A percentile compares a stretch with the other conserved stretches of the same genome.
Conservation (phyloP, 257 asterid genomes). For the Paraleonurus japonicus region DNA sequence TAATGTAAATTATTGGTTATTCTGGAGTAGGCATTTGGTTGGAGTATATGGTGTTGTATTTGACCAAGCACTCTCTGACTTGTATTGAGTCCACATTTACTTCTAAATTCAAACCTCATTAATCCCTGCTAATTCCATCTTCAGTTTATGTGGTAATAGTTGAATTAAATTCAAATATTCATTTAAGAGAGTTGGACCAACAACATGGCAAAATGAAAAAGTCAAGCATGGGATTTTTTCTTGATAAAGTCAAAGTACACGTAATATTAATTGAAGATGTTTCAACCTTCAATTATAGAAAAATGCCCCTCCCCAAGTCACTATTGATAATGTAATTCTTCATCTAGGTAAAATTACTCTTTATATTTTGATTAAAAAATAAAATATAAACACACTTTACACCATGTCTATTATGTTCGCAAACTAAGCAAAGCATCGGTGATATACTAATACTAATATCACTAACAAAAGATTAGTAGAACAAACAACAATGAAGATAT, state of each 20-base stretch:
- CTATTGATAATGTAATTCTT: too few relatives aligned
- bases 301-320: too few relatives aligned
- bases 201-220: neutral
- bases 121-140: neutral
- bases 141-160: slow-evolving; percentile 3
- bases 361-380: too few relatives aligned
- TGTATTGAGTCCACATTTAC: neutral
- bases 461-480: too few relatives aligned
- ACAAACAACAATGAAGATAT: too few relatives aligned
- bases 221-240: slow-evolving; percentile 9
- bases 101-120: slow-evolving; percentile 23
- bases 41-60: neutral
- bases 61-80: neutral
- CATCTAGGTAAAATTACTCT: too few relatives aligned
- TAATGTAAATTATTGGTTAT: neutral
- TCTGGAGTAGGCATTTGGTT: neutral
- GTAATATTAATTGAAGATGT: neutral
- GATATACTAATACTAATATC: too few relatives aligned
- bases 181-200: slow-evolving; percentile 8
- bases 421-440: too few relatives aligned
- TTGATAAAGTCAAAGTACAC: neutral
- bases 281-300: neutral
- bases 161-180: neutral
- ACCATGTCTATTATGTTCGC: too few relatives aligned
- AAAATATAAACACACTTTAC: too few relatives aligned